phyloP scores from a whole-genome alignment of 1,284 basidiomycete genomes.

The Uromyces viciae-fabae region DNA sequence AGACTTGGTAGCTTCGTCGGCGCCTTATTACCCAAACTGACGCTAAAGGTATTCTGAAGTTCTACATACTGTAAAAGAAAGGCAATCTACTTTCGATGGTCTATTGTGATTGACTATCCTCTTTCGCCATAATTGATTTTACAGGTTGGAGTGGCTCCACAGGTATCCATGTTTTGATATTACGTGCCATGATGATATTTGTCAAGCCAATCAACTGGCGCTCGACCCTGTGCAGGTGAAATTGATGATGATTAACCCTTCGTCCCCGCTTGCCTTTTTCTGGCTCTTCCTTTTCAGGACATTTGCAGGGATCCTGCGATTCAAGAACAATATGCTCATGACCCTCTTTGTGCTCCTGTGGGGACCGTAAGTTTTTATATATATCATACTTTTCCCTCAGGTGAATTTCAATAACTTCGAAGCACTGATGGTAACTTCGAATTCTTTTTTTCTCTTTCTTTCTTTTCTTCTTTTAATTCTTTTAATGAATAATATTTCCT shows the following conservation, averaged over 20 bases:
- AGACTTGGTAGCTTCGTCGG: slow-evolving; percentile 48
- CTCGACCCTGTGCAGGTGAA: too few species aligned
- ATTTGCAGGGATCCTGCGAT: slow-evolving; percentile 49
- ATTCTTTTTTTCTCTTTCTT: not conserved
- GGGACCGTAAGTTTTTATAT: slow-evolving; percentile 47
- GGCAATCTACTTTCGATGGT: too few species aligned
- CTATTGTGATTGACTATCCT: too few species aligned
- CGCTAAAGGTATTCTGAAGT: slow-evolving; percentile 34
- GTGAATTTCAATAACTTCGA: slow-evolving; percentile 49
- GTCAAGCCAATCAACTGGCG: too few species aligned
- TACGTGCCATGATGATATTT: too few species aligned
- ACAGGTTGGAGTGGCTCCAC: too few species aligned
- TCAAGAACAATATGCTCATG: slow-evolving; percentile 48
- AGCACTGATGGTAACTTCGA: too few species aligned
- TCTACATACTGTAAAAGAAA: too few species aligned
- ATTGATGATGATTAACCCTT: too few species aligned
- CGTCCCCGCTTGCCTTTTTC: not conserved
- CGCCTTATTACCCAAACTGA: slow-evolving; percentile 43
- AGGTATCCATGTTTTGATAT: too few species aligned
- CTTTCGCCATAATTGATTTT: too few species aligned
- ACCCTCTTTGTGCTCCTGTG: slow-evolving; percentile 51
- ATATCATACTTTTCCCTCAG: slow-evolving; percentile 19
- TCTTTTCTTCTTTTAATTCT: slow-evolving; percentile 25
- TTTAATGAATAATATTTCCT: slow-evolving; percentile 35
- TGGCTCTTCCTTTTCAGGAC: slow-evolving; percentile 43